Base-by-base conservation (phyloP, 108 stramenopile genomes). In the Nitzschia sp. region DNA sequence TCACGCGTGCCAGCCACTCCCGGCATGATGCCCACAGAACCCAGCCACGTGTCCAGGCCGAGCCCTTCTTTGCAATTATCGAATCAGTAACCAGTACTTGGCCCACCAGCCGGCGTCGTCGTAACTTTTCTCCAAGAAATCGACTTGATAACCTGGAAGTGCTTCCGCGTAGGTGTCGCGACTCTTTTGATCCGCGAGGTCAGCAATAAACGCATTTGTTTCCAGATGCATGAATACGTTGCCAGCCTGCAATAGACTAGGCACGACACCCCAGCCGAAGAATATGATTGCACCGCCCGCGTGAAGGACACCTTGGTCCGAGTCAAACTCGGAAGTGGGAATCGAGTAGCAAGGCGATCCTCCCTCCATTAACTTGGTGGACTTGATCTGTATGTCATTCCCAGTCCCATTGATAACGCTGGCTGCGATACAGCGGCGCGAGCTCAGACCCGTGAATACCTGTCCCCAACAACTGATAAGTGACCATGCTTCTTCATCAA, bases 101-200 rank as follows among this genome's bases (percentile, higher is more conserved):
- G 92, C 89, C 92, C 92, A 93, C 92, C 92, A 93, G 19, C 78
- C 84, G 71, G 65, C 65, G 38, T 85, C 84, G 60, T 89, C 91
- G 53, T 77, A 85, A 62, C 87, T 88, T 62, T 90, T 93, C 59
- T 93, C 92, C 49, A 93, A 71, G 53, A 90, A 83, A 5, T 80
- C 86, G 49, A 84, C 79, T 65, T 81, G 70, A 31, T 83, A 82
- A 6, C 88, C 86, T 28, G 85, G 61, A 54, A 80, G 66, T 17
- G 77, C 80, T 66, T 86, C 76, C 0, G 81, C 79, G 38, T 66
- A 78, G 17, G 78, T 80, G 21, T 68, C 77, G 3, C 78, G 71
- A 47, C 74, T 68, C 34, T 85, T 86, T 30, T 77, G 66, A 48
- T 85, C 81, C 8, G 85, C 60, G 17, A 93, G 74, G 61, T 82